Percentiles rank a stretch among this genome's conserved stretches.
phyloP scores from a whole-genome alignment of 495 filamentous ascomycete species.

The Aspergillus mulundensis region DNA sequence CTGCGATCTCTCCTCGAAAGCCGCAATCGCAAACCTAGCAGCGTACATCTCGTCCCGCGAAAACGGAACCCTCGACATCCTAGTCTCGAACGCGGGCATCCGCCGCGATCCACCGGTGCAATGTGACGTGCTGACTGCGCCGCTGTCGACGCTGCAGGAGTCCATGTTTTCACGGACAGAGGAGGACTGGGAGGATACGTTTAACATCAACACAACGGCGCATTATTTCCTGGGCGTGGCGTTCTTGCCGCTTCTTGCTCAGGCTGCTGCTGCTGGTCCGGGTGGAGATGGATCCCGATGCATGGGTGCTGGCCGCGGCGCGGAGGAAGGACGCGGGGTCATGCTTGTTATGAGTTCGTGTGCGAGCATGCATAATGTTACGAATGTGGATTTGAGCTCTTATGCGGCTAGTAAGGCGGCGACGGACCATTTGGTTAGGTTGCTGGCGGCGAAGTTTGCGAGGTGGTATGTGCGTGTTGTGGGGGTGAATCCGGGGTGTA shows the following conservation, averaged over 20 bases:
- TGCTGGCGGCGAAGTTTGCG: constrained; percentile 40
- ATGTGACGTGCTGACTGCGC: constrained; percentile 37
- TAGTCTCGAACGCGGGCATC: constrained; percentile 46
- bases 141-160: constrained; percentile 32
- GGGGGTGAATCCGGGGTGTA: constrained; percentile 46
- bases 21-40: constrained; percentile 26
- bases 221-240: constrained; percentile 44
- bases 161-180: constrained; percentile 38
- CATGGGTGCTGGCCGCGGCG: constrained; percentile 27
- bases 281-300: not conserved
- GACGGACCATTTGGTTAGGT: constrained; percentile 40
- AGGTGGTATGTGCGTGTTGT: constrained; percentile 41
- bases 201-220: constrained; percentile 39
- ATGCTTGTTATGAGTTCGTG: constrained; percentile 41
- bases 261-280: constrained; percentile 24
- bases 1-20: constrained; percentile 37
- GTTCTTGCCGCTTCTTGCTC: constrained; percentile 37
- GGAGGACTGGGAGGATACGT: constrained; percentile 36
- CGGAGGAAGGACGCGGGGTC: constrained; percentile 38
- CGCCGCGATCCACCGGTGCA: constrained; percentile 32
- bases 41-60: constrained; percentile 22
- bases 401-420: constrained; percentile 45
- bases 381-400: constrained; percentile 44
- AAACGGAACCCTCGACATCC: constrained; percentile 31
- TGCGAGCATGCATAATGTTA: constrained; percentile 46